Conservation (phyloP, 192 early-diverging fungal species). For the Linnemannia schmuckeri region DNA sequence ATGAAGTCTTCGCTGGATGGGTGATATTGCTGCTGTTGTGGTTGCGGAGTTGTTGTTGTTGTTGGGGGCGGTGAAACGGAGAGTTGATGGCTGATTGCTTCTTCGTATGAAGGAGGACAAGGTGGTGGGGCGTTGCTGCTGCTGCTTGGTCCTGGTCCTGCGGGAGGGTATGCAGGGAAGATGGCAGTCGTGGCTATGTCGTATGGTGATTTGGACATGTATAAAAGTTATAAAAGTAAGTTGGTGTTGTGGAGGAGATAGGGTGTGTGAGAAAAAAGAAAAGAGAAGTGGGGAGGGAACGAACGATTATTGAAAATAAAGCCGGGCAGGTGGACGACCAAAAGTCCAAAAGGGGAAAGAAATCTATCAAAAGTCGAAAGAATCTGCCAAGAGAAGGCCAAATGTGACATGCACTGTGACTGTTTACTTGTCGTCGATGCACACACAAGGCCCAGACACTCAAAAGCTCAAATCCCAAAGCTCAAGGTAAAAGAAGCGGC, state of each 20-base stretch:
- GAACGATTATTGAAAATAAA: no score
- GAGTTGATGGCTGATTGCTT: conserved; percentile 11
- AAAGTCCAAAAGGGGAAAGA: no score
- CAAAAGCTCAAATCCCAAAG: no score
- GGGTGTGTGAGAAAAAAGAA: background rate
- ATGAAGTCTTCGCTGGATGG: conserved; percentile 3
- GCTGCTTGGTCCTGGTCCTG: background rate
- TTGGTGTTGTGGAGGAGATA: background rate
- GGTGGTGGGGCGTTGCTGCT: background rate
- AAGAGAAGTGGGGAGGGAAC: no score
- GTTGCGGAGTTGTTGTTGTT: background rate
- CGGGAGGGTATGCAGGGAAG: background rate
- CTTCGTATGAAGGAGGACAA: conserved; percentile 34
- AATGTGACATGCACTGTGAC: no score
- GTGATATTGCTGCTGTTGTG: background rate
- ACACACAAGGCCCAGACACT: no score
- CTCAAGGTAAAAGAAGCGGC: no score
- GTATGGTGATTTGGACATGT: background rate
- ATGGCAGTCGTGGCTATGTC: background rate
- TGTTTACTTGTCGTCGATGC: no score
- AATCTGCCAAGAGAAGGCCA: no score
- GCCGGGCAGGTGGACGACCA: no score
- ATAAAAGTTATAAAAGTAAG: background rate
- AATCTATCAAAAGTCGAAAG: no score
- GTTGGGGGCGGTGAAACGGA: background rate